Evolutionary conservation across 805 yeast species (phyloP), one percentile per base, ranked within the genome.

Genomic region (Nakazawaea anatomiae): DNA sequence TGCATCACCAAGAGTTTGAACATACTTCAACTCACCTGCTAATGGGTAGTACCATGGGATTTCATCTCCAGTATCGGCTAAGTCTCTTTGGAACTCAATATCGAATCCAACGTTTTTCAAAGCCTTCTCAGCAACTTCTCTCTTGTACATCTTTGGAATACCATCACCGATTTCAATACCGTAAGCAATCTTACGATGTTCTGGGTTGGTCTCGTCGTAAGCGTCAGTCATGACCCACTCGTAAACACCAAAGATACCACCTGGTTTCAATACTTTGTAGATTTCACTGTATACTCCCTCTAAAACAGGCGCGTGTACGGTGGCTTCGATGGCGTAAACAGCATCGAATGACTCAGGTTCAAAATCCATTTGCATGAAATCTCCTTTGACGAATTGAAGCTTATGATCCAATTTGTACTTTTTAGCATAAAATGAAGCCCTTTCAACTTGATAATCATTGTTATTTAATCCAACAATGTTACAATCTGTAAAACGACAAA

Each of bases 131-230:
- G 99, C 99, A 61, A 89, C 97, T 56, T 82, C 79, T 56, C 82
- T 80, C 61, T 75, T 70, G 79, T 79, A 89, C 99, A 94, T 94
- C 75, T 92, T 90, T 66, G 99, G 98, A 61, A 94, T 94, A 73
- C 99, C 99, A 68, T 94, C 97, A 66, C 99, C 99, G 56, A 92
- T 80, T 75, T 94, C 99, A 60, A 94, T 94, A 68, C 97, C 98
- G 71, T 92, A 92, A 34, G 96, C 94, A 57, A 94, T 88, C 66
- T 85, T 86, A 72, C 97, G 87, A 74, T 94, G 99, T 69, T 83
- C 91, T 60, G 82, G 80, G 70, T 89, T 89, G 53, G 70, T 71
- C 72, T 87, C 96, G 67, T 94, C 98, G 68, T 89, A 94, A 46
- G 73, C 77, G 62, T 90, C 96, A 55, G 98, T 94, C 96, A 94